Evolutionary conservation across 1,139 yeast genomes (phyloP).

Genomic region (Blastobotrys apis): DNA sequence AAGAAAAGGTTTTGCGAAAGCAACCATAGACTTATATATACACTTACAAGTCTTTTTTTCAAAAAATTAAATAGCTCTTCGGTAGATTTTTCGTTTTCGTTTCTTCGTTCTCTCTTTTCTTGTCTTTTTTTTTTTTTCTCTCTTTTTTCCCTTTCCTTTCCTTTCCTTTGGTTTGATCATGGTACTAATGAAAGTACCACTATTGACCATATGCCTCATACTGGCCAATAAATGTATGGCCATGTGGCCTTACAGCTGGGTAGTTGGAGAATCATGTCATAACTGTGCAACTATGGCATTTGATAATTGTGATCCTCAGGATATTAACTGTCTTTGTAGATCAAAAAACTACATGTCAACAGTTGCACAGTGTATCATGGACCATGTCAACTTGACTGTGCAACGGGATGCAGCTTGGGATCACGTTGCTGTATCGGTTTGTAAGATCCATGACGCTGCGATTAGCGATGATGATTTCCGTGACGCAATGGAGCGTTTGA

Average conservation of each 20-base stretch:
- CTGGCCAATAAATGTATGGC: no score
- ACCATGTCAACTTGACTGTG: conserved; percentile 21
- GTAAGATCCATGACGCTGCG: conserved; percentile 26
- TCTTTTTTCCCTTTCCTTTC: no score
- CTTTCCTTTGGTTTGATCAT: no score
- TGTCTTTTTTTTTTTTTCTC: no score
- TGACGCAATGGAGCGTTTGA: conserved; percentile 20
- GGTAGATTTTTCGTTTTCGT: no score
- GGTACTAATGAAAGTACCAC: no score
- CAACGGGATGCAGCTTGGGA: conserved; percentile 33
- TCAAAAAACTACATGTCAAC: conserved; percentile 31
- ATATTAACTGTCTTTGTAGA: conserved; percentile 32
- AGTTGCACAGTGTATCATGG: conserved; percentile 28
- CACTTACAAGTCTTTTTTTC: no score
- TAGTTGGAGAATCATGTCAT: conserved; percentile 33
- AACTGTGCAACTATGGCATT: conserved; percentile 28
- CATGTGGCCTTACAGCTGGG: conserved; percentile 35
- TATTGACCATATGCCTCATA: no score
- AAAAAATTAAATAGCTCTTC: no score
- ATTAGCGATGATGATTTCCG: conserved; percentile 25
- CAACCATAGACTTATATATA: no score
- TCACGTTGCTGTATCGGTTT: conserved; percentile 27
- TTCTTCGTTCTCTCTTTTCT: no score
- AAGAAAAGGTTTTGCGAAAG: no score
- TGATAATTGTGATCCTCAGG: conserved; percentile 30